Percentiles rank a stretch among this genome's conserved stretches.
phyloP scores from a whole-genome alignment of 2,329 filamentous ascomycete genomes.

The Aspergillus costaricaensis region DNA sequence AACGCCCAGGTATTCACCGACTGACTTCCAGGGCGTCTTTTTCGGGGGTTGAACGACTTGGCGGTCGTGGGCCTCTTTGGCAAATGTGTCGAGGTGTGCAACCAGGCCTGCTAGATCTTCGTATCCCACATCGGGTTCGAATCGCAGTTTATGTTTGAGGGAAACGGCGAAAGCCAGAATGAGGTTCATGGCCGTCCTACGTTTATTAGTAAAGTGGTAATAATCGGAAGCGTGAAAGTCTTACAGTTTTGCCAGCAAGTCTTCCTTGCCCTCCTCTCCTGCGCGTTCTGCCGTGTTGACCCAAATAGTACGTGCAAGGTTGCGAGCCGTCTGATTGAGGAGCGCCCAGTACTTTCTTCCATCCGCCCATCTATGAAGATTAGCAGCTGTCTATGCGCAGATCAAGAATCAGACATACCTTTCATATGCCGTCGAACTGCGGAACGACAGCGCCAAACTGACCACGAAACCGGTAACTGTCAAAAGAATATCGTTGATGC shows the following conservation, averaged over 20 bases:
- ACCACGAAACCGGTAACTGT: constrained; percentile 82
- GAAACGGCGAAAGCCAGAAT: constrained; percentile 75
- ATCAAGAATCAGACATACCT: constrained; percentile 42
- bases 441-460: constrained; percentile 74
- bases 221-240: background rate
- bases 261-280: constrained; percentile 61
- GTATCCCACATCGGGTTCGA: constrained; percentile 78
- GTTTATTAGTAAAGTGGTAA: constrained; percentile 13
- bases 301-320: constrained; percentile 74
- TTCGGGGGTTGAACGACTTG: constrained; percentile 37
- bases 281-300: constrained; percentile 68
- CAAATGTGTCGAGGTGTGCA: constrained; percentile 73
- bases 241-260: constrained; percentile 68
- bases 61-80: constrained; percentile 58
- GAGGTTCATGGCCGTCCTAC: constrained; percentile 68
- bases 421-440: constrained; percentile 76
- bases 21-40: constrained; percentile 61
- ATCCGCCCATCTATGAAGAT: constrained; percentile 53
- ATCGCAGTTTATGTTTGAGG: constrained; percentile 79
- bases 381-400: background rate
- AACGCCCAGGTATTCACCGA: constrained; percentile 73
- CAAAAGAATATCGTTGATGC: constrained; percentile 67
- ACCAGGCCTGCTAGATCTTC: constrained; percentile 71
- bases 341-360: constrained; percentile 65
- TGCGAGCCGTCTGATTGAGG: constrained; percentile 58